Evolutionary conservation across 2,329 filamentous ascomycete genomes (phyloP), one percentile per base, ranked within the genome.

Genomic region (Dactylonectria macrodidyma): DNA sequence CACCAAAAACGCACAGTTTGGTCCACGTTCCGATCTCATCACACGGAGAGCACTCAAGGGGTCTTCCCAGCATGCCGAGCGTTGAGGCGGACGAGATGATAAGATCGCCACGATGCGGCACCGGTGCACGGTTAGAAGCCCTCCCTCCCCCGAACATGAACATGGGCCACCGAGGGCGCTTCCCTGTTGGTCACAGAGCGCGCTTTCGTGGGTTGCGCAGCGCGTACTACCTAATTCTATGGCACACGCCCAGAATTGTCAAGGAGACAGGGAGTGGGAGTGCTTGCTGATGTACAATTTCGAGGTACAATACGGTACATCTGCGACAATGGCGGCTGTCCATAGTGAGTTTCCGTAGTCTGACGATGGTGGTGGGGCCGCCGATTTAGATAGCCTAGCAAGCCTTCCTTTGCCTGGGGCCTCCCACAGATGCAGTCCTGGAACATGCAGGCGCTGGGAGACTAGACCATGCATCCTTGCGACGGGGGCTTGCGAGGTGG

Each of bases 71-170:
- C 19, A 66, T 63, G 30, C 67, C 50, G 66, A 66, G 67, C 57
- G 67, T 62, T 65, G 46, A 62, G 63, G 68, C 65, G 64, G 63
- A 62, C 66, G 63, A 62, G 64, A 74, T 75, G 64, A 72, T 71
- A 71, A 75, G 71, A 76, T 75, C 74, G 66, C 72, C 72, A 73
- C 71, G 73, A 76, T 75, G 73, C 70, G 73, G 72, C 73, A 67
- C 60, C 41, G 58, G 62, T 60, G 73, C 73, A 75, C 70, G 70
- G 73, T 58, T 75, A 65, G 48, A 72, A 59, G 51, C 33, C 4
- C 4, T 30, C 4, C 26, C 26, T 7, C 26, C 61, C n/a, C 19
- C 19, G 19, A 19, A 19, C 19, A 19, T 19, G 62, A 61, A 59
- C 61, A 34, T 51, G 57, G 64, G 44, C 67, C 67, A 73, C 52